Evolutionary conservation across 495 filamentous ascomycete genomes (phyloP).

Genomic region (Penicillium antarcticum): DNA sequence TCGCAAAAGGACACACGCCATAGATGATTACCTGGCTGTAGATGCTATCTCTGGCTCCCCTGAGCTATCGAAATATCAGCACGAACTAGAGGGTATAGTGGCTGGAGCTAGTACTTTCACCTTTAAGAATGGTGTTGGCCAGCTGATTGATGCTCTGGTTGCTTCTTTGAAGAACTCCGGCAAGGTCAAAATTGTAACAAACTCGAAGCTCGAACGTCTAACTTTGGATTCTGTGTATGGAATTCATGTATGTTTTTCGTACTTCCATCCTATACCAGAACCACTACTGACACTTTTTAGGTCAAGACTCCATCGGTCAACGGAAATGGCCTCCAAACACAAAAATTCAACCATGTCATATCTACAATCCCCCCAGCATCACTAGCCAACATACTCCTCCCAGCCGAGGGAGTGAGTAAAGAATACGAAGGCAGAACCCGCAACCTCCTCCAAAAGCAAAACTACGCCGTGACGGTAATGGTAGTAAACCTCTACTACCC

Average conservation of each 20-base stretch:
- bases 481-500: conserved; percentile 87
- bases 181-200: conserved; percentile 28
- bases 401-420: not conserved
- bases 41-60: not conserved
- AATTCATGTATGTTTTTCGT: not conserved
- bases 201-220: conserved; percentile 13
- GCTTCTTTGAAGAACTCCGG: conserved; percentile 21
- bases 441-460: conserved; percentile 31
- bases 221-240: not conserved
- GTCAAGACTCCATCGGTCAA: not conserved
- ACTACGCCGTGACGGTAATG: conserved; percentile 76
- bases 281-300: not conserved
- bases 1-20: conserved; percentile 1
- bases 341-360: conserved; percentile 60
- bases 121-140: conserved; percentile 30
- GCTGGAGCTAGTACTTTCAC: conserved; percentile 52
- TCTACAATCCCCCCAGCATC: conserved; percentile 59
- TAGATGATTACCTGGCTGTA: conserved; percentile 32
- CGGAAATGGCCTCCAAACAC: conserved; percentile 2
- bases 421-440: not conserved
- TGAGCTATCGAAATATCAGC: conserved; percentile 11
- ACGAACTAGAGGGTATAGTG: conserved; percentile 4
- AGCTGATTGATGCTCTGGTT: conserved; percentile 31
- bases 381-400: conserved; percentile 23
- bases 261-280: not conserved